These are phyloP conservation scores for Endothia cerciana DNA, from an alignment of 2,329 filamentous ascomycete genomes.

Conservation along the genomic window DNA sequence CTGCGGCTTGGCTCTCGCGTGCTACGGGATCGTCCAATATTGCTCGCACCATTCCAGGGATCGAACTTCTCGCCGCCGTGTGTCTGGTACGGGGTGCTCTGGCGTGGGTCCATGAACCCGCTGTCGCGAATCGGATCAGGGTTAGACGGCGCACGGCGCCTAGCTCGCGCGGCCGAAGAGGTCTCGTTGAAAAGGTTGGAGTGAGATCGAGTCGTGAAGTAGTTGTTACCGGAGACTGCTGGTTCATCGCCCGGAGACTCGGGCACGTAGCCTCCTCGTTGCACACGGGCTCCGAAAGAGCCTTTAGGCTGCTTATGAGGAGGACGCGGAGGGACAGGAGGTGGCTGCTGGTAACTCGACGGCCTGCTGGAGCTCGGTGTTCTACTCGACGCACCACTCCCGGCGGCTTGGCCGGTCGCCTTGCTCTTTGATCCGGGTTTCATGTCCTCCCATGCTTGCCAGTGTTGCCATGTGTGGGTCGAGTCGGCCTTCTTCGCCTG, in stretches of 20 bases:
- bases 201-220: conserved; percentile 45
- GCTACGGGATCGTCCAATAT: conserved; percentile 24
- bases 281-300: conserved; percentile 52
- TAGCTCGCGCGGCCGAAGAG: conserved; percentile 29
- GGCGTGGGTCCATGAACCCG: conserved; percentile 50
- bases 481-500: conserved; percentile 30
- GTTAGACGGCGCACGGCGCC: conserved; percentile 37
- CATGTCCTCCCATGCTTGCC: conserved; percentile 44
- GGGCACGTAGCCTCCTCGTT: conserved; percentile 53
- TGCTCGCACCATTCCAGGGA: conserved; percentile 52
- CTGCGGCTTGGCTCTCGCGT: conserved; percentile 28
- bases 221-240: conserved; percentile 54
- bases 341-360: conserved; percentile 32
- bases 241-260: conserved; percentile 59
- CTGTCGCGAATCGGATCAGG: conserved; percentile 42
- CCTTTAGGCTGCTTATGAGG: conserved; percentile 59
- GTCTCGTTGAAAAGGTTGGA: conserved; percentile 34
- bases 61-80: conserved; percentile 63
- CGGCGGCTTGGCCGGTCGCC: conserved; percentile 32
- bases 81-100: conserved; percentile 60
- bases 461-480: conserved; percentile 31
- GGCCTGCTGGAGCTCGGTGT: conserved; percentile 21
- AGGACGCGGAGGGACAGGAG: conserved; percentile 52
- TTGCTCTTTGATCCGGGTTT: conserved; percentile 31
- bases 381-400: conserved; percentile 20